Evolutionary conservation across 139 green algal genomes (phyloP).

Genomic region (Micromonas pusilla): DNA sequence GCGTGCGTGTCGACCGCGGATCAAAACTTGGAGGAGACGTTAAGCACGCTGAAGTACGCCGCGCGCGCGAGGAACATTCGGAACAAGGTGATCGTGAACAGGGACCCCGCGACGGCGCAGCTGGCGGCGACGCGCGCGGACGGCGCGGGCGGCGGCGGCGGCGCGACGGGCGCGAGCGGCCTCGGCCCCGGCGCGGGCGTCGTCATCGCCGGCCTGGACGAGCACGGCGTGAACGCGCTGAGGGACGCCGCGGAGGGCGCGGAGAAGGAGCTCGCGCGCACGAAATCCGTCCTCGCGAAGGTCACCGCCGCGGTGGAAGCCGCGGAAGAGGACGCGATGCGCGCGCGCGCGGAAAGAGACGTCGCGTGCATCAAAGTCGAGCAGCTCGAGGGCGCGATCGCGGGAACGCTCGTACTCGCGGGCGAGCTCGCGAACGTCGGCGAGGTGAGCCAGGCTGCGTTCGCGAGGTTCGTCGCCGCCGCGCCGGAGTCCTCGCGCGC

Average conservation of each 20-base stretch:
- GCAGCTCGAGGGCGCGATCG: neutral
- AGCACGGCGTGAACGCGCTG: neutral
- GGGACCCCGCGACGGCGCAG: constrained; percentile 43
- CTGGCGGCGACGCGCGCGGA: neutral
- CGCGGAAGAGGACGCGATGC: neutral
- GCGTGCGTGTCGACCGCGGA: constrained; percentile 43
- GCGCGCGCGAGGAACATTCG: constrained; percentile 68
- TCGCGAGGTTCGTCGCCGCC: neutral
- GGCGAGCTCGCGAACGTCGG: neutral
- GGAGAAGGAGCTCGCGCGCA: neutral
- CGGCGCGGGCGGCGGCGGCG: no score
- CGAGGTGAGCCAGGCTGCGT: neutral
- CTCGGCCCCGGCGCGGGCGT: no score
- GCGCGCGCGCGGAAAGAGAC: neutral
- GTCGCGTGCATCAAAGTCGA: neutral
- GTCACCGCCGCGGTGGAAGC: neutral
- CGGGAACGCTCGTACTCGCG: neutral
- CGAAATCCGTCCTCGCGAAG: neutral
- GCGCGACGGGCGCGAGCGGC: neutral
- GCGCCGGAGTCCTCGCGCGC: neutral
- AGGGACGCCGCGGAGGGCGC: neutral
- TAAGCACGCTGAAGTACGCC: constrained; percentile 51
- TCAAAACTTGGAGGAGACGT: constrained; percentile 44
- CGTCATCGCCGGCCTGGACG: neutral
- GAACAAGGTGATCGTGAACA: constrained; percentile 93